Evolutionary conservation across 2,329 filamentous ascomycete species (phyloP).

Genomic region (Epichloe festucae): DNA sequence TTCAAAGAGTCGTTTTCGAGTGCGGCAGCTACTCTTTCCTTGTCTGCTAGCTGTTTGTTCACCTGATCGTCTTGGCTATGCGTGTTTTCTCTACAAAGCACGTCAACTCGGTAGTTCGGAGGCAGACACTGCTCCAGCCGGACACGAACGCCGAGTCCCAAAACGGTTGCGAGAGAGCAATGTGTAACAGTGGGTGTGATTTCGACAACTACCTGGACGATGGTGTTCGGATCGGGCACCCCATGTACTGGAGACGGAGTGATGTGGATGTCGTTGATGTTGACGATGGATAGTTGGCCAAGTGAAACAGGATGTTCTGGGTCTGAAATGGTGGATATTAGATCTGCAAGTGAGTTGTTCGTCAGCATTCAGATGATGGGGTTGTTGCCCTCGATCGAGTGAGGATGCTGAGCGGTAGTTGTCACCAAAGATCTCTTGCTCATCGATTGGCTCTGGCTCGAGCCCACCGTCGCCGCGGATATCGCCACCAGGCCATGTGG

Average conservation of each 20-base stretch:
- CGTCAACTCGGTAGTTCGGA: slow-evolving; percentile 82
- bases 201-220: slow-evolving; percentile 67
- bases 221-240: slow-evolving; percentile 36
- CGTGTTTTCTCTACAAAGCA: slow-evolving; percentile 90
- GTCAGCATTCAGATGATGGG: background rate
- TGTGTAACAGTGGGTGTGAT: slow-evolving; percentile 96
- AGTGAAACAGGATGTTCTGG: slow-evolving; percentile 93
- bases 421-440: slow-evolving; percentile 90
- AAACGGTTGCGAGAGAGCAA: slow-evolving; percentile 91
- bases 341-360: slow-evolving; percentile 40
- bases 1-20: slow-evolving; percentile 87
- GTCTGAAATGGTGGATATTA: slow-evolving; percentile 89
- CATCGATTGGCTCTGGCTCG: slow-evolving; percentile 73
- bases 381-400: no score
- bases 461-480: slow-evolving; percentile 41
- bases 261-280: slow-evolving; percentile 85
- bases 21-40: slow-evolving; percentile 89
- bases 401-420: background rate
- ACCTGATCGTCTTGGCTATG: slow-evolving; percentile 91
- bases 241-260: slow-evolving; percentile 25
- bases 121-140: slow-evolving; percentile 83
- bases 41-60: slow-evolving; percentile 92
- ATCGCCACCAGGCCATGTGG: slow-evolving; percentile 19
- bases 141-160: slow-evolving; percentile 84
- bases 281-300: slow-evolving; percentile 86